phyloP scores from a whole-genome alignment of 2,329 filamentous ascomycete genomes.

The Phialophora expanda region DNA sequence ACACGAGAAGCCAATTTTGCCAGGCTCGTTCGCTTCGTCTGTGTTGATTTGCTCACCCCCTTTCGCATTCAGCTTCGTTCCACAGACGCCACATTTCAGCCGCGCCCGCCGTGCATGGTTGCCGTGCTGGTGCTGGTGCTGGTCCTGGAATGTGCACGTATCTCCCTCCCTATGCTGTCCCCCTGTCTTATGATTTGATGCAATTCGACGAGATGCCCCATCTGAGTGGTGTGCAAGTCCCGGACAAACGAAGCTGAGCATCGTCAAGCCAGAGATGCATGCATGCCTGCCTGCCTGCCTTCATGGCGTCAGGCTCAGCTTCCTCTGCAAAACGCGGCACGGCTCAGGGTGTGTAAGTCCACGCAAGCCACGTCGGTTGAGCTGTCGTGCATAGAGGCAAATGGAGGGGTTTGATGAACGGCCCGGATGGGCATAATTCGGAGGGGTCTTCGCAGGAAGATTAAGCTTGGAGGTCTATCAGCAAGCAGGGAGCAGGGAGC shows the following conservation, averaged over 20 bases:
- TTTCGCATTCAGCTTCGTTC: not conserved
- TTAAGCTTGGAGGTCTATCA: too few species aligned
- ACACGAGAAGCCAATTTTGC: not conserved
- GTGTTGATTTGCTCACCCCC: not conserved
- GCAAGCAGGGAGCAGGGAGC: too few species aligned
- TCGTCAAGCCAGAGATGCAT: not conserved
- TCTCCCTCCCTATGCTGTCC: not conserved
- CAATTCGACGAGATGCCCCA: not conserved
- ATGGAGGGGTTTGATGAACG: not conserved
- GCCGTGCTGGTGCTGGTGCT: too few species aligned
- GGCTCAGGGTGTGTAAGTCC: not conserved
- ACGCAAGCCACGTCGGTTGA: not conserved
- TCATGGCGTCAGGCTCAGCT: not conserved
- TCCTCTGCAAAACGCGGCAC: not conserved
- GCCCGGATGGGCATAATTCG: not conserved
- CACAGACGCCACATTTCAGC: slow-evolving; percentile 13
- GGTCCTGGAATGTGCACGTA: not conserved
- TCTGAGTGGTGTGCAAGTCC: not conserved
- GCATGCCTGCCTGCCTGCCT: not conserved
- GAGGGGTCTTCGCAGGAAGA: too few species aligned
- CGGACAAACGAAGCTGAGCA: not conserved
- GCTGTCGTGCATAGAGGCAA: not conserved
- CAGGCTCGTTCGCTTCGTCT: not conserved
- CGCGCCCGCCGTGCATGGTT: not conserved
- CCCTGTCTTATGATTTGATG: not conserved